A percentile compares a stretch with the other conserved stretches of the same genome.
These are phyloP conservation scores for Turnera subulata DNA, from an alignment of 345 rosid genomes.

Conservation along the genomic window DNA sequence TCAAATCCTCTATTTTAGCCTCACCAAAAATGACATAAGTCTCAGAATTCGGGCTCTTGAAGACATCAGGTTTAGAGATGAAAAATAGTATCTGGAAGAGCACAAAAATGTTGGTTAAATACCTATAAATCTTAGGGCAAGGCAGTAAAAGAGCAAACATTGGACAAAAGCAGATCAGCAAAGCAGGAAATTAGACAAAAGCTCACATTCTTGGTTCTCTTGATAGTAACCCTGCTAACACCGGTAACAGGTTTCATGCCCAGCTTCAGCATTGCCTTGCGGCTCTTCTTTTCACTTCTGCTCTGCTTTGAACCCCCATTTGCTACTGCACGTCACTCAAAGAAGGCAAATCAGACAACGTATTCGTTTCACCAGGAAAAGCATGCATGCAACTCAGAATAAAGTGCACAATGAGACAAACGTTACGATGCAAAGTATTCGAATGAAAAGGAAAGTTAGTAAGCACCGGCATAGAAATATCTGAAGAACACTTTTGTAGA, in stretches of 20 bases:
- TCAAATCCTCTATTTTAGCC: constrained; percentile 90
- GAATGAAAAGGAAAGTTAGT: no score
- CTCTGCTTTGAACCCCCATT: constrained; percentile 77
- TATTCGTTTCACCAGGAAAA: background rate
- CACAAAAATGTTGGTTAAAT: constrained; percentile 8
- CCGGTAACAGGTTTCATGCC: constrained; percentile 84
- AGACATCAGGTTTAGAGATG: constrained; percentile 83
- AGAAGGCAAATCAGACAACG: background rate
- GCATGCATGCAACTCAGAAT: no score
- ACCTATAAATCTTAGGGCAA: no score
- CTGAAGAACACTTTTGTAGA: no score
- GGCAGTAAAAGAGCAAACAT: no score
- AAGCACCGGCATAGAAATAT: no score
- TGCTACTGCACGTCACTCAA: constrained; percentile 40
- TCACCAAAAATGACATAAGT: constrained; percentile 82
- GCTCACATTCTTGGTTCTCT: constrained; percentile 71
- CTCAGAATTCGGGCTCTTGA: constrained; percentile 85
- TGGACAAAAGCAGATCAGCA: constrained; percentile 3
- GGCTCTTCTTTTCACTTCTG: constrained; percentile 84
- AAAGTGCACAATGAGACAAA: no score
- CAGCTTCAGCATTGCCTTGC: constrained; percentile 79
- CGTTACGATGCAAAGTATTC: no score
- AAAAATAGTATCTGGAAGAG: constrained; percentile 62
- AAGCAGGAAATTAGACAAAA: background rate
- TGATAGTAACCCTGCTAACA: constrained; percentile 77